phyloP scores from a whole-genome alignment of 805 yeast species.

The Kluyveromyces dobzhanskii region DNA sequence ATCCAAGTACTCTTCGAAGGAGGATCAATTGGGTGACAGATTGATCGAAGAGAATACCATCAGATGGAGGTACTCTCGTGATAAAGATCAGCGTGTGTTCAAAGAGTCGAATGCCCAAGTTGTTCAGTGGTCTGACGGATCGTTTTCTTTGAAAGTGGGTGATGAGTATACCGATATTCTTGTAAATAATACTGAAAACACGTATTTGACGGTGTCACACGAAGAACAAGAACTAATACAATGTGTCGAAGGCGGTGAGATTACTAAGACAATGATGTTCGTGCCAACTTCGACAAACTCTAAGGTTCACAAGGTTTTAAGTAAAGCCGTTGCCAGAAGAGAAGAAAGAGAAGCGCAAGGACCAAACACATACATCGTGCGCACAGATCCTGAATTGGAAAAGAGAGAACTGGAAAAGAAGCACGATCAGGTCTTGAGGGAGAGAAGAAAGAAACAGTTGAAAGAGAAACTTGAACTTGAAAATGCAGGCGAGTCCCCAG shows the following conservation, averaged over 20 bases:
- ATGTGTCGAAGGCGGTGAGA: constrained; percentile 51
- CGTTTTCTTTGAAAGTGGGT: constrained; percentile 78
- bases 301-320: constrained; percentile 69
- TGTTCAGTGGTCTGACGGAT: constrained; percentile 92
- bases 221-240: constrained; percentile 60
- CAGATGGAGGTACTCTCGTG: constrained; percentile 87
- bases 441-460: constrained; percentile 54
- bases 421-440: constrained; percentile 55
- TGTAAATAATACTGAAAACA: constrained; percentile 55
- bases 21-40: constrained; percentile 52
- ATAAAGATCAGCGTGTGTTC: constrained; percentile 57
- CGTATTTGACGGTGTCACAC: constrained; percentile 62
- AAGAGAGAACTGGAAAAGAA: constrained; percentile 60
- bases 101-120: constrained; percentile 87
- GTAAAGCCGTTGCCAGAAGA: constrained; percentile 49
- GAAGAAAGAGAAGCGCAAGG: constrained; percentile 29
- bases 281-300: constrained; percentile 90
- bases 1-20: constrained; percentile 27
- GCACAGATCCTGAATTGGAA: constrained; percentile 61
- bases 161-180: constrained; percentile 77
- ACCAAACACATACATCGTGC: constrained; percentile 34
- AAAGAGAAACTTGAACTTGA: constrained; percentile 49
- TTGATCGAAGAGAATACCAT: constrained; percentile 74
- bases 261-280: constrained; percentile 60
- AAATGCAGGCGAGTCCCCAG: constrained; percentile 40